phyloP scores from a whole-genome alignment of 768 basidiomycete genomes.

The Multifurca ochricompacta region DNA sequence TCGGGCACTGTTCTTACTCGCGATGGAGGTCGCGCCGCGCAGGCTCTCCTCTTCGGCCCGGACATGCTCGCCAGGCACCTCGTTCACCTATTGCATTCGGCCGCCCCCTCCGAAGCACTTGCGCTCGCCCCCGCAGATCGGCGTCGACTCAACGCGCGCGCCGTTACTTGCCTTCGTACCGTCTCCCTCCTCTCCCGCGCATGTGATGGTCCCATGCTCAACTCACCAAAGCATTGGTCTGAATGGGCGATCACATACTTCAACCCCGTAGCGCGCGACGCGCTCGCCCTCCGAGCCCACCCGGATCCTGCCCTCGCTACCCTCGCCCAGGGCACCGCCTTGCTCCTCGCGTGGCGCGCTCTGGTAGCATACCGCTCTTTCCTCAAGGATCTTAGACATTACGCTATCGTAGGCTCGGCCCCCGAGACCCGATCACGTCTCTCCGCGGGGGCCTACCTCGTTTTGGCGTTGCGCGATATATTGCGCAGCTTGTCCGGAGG shows the following conservation, averaged over 20 bases:
- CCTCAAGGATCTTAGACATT: background rate
- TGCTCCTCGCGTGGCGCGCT: constrained; percentile 9
- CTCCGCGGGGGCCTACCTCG: background rate
- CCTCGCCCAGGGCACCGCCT: background rate
- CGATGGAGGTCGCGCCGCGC: background rate
- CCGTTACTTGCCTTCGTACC: background rate
- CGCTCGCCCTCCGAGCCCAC: background rate
- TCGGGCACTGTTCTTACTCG: background rate
- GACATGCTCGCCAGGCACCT: constrained; percentile 9
- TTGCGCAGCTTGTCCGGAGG: background rate
- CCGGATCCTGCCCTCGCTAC: background rate
- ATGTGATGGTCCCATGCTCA: background rate
- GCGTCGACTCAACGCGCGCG: background rate
- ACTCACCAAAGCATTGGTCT: background rate
- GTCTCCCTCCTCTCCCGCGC: constrained; percentile 3
- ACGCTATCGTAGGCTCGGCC: background rate
- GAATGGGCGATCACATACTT: constrained; percentile 2
- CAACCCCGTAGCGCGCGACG: constrained; percentile 1
- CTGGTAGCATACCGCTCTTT: constrained; percentile 6
- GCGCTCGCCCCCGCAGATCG: background rate
- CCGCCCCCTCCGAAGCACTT: background rate
- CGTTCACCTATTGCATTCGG: constrained; percentile 1
- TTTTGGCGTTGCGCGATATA: background rate
- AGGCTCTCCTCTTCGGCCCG: constrained; percentile 3
- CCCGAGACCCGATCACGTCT: background rate